Evolutionary conservation across 2,329 filamentous ascomycete species (phyloP), one percentile per base, ranked within the genome.

Genomic region (Beauveria brongniartii): DNA sequence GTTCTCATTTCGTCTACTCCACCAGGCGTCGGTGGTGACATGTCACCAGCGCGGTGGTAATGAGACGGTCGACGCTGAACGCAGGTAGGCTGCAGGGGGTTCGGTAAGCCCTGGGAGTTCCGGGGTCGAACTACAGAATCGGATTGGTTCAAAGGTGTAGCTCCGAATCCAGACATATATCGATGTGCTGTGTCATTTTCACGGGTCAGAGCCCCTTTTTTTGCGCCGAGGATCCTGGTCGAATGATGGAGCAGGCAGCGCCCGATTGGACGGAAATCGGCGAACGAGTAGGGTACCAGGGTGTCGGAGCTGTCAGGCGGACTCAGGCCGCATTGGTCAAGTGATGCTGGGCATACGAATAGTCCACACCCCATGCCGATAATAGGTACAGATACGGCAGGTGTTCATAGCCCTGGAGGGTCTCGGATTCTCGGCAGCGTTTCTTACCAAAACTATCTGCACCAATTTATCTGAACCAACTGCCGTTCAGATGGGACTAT

Each of bases 1-100:
- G 37, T 41, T 46, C 41, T 59, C 57, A 59, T 59, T 59, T 59
- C 50, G 16, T 7, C 28, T 18, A 26, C 57, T 48, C 57, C 57
- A 54, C 57, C n/a, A 4, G 47, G 41, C 26, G 48, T 16, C 3
- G 34, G 10, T 14, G 20, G 48, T 43, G 56, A 34, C 47, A 40
- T 46, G 40, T 18, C 47, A 47, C 46, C 18, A 30, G 24, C 22
- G 26, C 43, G 41, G 18, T 5, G 22, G n/a, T 41, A 40, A 34
- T 9, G 26, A 57, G 37, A 54, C 26, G 37, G 37, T 14, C 50
- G 24, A 41, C 46, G 9, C 24, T 50, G 44, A 41, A 40, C 30
- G 55, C 41, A 47, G 55, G 55, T 8, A 40, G 16, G 37, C 26
- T 20, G 8, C 41, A 34, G 10, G 9, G 9, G 7, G 22, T 20